phyloP scores from a whole-genome alignment of 306 rosid genomes.

The Crotalaria pallida region DNA sequence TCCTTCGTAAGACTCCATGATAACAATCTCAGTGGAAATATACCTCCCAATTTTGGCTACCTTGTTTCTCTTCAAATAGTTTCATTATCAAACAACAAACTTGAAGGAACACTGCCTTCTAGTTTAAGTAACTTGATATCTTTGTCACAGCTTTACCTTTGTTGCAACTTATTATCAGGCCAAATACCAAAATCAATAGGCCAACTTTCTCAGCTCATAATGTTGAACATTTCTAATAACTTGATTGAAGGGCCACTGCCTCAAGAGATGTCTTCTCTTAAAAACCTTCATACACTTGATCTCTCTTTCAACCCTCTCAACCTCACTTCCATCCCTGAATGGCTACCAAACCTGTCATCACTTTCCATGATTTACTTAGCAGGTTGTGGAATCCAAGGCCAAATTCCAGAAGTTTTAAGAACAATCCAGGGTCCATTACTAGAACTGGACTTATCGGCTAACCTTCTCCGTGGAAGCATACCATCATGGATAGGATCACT shows the following conservation, averaged over 20 bases:
- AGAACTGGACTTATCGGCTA: conserved; percentile 61
- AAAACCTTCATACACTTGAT: conserved; percentile 46
- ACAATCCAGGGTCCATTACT: conserved; percentile 35
- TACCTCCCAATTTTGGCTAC: conserved; percentile 40
- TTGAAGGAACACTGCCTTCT: conserved; percentile 54
- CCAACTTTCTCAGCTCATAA: conserved; percentile 44
- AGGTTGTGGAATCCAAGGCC: conserved; percentile 52
- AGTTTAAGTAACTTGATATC: conserved; percentile 43
- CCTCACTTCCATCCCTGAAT: conserved; percentile 44
- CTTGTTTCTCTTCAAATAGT: conserved; percentile 46
- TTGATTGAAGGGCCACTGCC: conserved; percentile 55
- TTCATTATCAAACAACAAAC: conserved; percentile 45
- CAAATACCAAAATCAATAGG: conserved; percentile 52
- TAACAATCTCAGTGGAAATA: conserved; percentile 42
- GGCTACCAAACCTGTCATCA: conserved; percentile 41
- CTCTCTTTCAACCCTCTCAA: conserved; percentile 55
- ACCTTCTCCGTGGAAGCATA: conserved; percentile 53
- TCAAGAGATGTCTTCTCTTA: conserved; percentile 50
- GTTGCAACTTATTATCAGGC: conserved; percentile 45
- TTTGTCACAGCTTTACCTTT: conserved; percentile 43
- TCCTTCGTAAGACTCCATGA: conserved; percentile 42
- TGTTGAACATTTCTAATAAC: conserved; percentile 38
- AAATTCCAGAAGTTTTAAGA: conserved; percentile 36
- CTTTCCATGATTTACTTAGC: conserved; percentile 47
- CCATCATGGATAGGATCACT: conserved; percentile 60